Evolutionary conservation across 2,329 filamentous ascomycete genomes (phyloP), one percentile per base, ranked within the genome.

Genomic region (Beauveria rudraprayagi): DNA sequence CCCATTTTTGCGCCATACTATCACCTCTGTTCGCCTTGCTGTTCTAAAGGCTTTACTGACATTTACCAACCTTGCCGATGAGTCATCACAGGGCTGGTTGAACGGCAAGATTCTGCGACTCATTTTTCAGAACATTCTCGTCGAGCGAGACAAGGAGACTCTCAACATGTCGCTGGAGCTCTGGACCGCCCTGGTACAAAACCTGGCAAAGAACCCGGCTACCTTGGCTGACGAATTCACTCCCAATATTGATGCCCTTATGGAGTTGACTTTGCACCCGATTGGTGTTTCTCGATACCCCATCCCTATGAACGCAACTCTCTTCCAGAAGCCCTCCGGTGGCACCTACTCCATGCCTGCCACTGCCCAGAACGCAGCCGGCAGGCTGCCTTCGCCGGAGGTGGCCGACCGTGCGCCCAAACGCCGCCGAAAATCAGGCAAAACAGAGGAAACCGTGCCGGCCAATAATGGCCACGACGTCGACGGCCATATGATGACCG

Each of bases 401-500:
- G 77, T 76, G 5, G 75, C 78, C 14, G 84, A 90, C 62, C 83
- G 89, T 63, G 80, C 85, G 16, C 78, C 86, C 2, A 91, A 94
- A 74, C 87, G 91, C 65, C 84, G 92, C 40, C 86, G 92, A 63
- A 95, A 92, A 73, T 90, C 90, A 0, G 86, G 90, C n/a, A 96
- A 95, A 77, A 76, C 83, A 22, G 90, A 94, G 60, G 88, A 92
- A 30, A 75, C 82, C 9, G 77, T 83, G 1, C 76, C 83, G 1
- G 76, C 82, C 4, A 83, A 78, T n/a, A 78, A 89, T n/a, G 84
- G 89, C 1, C 94, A 99, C 73, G 96, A 99, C 72, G 91, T 99
- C 19, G 94, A 99, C 72, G 94, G 92, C 10, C 92, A 96, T 67
- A 97, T 99, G 88, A 92, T 99, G 79, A 90, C 93, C 71, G 94